Conservation (phyloP, 441 rosid species). For the Euphorbia celastroides region DNA sequence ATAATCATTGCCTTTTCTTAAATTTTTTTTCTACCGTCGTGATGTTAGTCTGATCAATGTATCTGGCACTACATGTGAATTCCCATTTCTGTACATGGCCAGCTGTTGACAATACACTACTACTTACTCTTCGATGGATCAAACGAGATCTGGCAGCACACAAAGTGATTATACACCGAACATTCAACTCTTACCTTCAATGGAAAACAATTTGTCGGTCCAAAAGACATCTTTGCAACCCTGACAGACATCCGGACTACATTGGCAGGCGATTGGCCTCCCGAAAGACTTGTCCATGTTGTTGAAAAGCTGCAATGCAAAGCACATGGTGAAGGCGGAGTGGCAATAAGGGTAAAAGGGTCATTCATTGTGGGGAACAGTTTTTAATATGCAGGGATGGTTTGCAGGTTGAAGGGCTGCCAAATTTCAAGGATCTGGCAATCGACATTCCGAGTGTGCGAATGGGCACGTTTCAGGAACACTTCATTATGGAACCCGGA, state of each 20-base stretch:
- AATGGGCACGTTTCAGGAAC: conserved; percentile 87
- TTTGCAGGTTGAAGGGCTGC: conserved; percentile 84
- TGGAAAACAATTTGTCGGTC: conserved; percentile 50
- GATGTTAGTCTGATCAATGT: not conserved
- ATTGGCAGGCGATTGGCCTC: conserved; percentile 78
- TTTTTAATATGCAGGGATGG: conserved; percentile 95
- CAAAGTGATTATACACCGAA: conserved; percentile 60
- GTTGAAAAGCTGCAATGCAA: conserved; percentile 90
- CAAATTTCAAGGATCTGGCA: conserved; percentile 75
- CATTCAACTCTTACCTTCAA: conserved; percentile 59
- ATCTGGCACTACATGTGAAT: not conserved
- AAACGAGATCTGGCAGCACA: conserved; percentile 72
- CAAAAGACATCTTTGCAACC: conserved; percentile 45
- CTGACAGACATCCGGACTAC: conserved; percentile 69
- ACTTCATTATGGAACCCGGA: conserved; percentile 61
- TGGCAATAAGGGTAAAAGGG: conserved; percentile 75
- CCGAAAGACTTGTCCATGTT: conserved; percentile 77
- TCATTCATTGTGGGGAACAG: conserved; percentile 83
- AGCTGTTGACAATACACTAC: conserved; percentile 94
- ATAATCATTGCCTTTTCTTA: not conserved
- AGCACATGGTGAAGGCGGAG: conserved; percentile 54
- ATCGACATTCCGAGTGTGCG: conserved; percentile 68
- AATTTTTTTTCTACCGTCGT: not conserved
- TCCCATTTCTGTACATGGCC: conserved; percentile 21
- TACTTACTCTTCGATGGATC: conserved; percentile 88